phyloP scores from a whole-genome alignment of 2,329 filamentous ascomycete genomes.

The Botrytis sinoallii region DNA sequence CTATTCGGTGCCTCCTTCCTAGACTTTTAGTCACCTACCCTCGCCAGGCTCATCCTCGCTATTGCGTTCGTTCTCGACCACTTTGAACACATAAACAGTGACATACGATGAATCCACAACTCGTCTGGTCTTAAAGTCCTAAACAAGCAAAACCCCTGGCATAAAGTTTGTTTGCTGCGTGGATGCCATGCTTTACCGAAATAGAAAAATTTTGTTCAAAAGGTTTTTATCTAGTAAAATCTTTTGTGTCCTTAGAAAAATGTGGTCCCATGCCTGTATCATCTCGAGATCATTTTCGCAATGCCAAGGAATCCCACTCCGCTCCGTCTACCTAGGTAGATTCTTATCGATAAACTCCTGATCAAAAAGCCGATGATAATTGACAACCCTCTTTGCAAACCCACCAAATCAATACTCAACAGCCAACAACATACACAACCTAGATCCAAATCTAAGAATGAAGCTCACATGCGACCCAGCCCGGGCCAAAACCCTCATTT shows the following conservation, averaged over 20 bases:
- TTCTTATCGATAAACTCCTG: slow-evolving; percentile 6
- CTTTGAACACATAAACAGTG: neutral
- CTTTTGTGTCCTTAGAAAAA: neutral
- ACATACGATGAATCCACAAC: slow-evolving; percentile 1
- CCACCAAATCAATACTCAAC: neutral
- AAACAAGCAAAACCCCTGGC: neutral
- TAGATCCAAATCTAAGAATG: slow-evolving; percentile 44
- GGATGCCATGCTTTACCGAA: neutral
- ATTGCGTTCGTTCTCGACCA: neutral
- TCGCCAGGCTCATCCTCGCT: neutral
- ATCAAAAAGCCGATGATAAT: neutral
- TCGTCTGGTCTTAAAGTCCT: neutral
- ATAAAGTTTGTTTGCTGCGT: neutral
- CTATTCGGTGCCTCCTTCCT: neutral
- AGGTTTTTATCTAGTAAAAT: neutral
- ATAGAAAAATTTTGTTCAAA: neutral
- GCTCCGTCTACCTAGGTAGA: neutral
- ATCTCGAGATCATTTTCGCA: too few species aligned
- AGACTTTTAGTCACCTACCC: neutral
- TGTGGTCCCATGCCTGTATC: neutral
- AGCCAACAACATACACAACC: neutral
- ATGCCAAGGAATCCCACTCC: slow-evolving; percentile 6
- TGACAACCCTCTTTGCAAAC: neutral
- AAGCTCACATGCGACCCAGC: slow-evolving; percentile 51
- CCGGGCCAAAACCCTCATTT: slow-evolving; percentile 59